These are phyloP conservation scores for Epichloe gansuensis DNA, from an alignment of 2,329 filamentous ascomycete species.

Conservation along the genomic window DNA sequence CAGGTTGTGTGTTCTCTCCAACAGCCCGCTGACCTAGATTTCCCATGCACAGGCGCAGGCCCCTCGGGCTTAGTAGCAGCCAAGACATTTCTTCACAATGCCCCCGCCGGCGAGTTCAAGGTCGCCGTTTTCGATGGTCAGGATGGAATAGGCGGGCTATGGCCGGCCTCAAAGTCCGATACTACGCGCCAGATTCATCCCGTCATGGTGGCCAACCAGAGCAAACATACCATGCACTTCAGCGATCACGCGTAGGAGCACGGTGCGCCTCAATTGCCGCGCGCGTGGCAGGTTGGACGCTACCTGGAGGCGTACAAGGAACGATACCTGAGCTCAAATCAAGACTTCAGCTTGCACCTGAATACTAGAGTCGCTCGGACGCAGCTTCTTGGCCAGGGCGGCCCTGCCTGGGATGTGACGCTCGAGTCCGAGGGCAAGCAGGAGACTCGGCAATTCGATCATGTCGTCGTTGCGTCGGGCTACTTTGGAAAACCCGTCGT, in stretches of 20 bases:
- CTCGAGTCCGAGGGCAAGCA: constrained; percentile 22
- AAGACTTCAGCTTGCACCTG: constrained; percentile 32
- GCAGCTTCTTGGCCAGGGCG: constrained; percentile 15
- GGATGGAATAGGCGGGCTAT: constrained; percentile 60
- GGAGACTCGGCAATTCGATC: constrained; percentile 48
- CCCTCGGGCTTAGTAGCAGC: constrained; percentile 57
- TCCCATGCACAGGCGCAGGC: constrained; percentile 42
- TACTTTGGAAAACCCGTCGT: constrained; percentile 55
- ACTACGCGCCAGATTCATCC: constrained; percentile 44
- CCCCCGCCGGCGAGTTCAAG: constrained; percentile 40
- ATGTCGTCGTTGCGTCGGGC: constrained; percentile 59
- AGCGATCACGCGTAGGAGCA: constrained; percentile 60
- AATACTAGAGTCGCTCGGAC: constrained; percentile 33
- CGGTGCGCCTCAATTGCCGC: constrained; percentile 51
- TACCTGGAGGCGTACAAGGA: constrained; percentile 56
- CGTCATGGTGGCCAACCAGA: constrained; percentile 61
- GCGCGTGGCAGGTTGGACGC: constrained; percentile 61
- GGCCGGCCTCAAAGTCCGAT: constrained; percentile 45
- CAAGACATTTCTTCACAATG: constrained; percentile 57
- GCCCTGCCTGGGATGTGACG: constrained; percentile 29
- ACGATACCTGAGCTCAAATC: constrained; percentile 36
- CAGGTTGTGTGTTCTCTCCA: background rate
- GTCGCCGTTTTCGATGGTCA: constrained; percentile 60
- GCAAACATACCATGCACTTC: constrained; percentile 60
- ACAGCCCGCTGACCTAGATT: background rate